Evolutionary conservation across 2,329 filamentous ascomycete genomes (phyloP).

Genomic region (Fusarium sp.): DNA sequence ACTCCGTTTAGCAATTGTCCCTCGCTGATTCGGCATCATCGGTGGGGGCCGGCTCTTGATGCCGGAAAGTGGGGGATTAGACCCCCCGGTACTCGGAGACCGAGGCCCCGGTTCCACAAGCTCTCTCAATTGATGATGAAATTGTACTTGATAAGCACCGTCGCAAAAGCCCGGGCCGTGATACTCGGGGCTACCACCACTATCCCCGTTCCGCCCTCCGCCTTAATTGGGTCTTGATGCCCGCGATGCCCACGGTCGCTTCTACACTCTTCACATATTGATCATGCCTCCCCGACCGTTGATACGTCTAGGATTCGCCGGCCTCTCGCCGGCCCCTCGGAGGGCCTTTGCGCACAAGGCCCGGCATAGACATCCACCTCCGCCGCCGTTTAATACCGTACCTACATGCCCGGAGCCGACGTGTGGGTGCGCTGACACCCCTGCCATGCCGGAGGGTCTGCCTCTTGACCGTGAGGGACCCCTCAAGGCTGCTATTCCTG

Average conservation of each 20-base stretch:
- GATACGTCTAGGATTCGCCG: constrained; percentile 26
- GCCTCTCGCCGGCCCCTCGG: constrained; percentile 11
- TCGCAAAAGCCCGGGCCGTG: constrained; percentile 25
- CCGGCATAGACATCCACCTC: constrained; percentile 32
- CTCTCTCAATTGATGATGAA: constrained; percentile 26
- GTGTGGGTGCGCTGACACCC: constrained; percentile 78
- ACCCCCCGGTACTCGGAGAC: constrained; percentile 31
- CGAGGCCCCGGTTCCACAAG: constrained; percentile 26
- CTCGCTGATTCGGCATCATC: constrained; percentile 21
- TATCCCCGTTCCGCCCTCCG: background rate
- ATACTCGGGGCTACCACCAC: constrained; percentile 22
- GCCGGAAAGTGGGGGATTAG: constrained; percentile 39
- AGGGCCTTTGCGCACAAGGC: constrained; percentile 32
- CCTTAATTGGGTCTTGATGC: background rate
- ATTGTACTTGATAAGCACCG: constrained; percentile 4
- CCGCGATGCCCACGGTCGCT: background rate
- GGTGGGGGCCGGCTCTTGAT: constrained; percentile 27
- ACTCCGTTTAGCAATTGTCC: constrained; percentile 15
- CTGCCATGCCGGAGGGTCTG: constrained; percentile 72
- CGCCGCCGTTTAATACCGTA: constrained; percentile 58
- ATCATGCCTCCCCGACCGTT: constrained; percentile 34
- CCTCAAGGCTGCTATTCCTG: constrained; percentile 81
- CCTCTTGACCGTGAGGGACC: constrained; percentile 79
- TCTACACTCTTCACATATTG: background rate
- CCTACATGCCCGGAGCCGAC: constrained; percentile 78